Conservation (phyloP, 2,329 filamentous ascomycete species). For the Diaporthe sp. region DNA sequence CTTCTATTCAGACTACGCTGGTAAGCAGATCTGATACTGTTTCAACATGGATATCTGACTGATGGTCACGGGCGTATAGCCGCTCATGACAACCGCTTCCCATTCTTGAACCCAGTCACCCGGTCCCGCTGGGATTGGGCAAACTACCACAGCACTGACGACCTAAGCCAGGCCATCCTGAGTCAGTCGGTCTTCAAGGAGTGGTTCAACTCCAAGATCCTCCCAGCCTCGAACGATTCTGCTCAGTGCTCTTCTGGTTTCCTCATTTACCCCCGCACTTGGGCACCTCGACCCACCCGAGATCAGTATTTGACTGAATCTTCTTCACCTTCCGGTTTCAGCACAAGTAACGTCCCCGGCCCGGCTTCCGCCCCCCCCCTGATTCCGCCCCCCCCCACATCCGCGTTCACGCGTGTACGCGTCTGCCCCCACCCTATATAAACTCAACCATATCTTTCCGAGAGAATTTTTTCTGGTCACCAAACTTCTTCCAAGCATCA, state of each 20-base stretch:
- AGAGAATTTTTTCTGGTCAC: no score
- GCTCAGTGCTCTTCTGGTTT: background rate
- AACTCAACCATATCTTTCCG: no score
- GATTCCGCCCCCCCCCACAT: no score
- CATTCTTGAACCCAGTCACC: background rate
- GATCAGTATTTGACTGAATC: background rate
- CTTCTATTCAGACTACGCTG: background rate
- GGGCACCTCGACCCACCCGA: background rate
- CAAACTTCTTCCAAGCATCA: no score
- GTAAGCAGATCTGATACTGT: background rate
- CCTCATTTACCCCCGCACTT: background rate
- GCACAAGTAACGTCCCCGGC: no score
- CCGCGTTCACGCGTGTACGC: no score
- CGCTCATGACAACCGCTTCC: background rate
- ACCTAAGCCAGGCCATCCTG: background rate
- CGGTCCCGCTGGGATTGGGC: background rate
- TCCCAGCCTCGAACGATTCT: background rate
- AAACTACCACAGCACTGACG: background rate
- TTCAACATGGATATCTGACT: background rate
- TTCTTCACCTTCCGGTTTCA: background rate
- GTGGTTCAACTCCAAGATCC: conserved; percentile 1
- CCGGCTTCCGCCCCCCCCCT: no score
- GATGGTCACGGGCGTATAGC: no score
- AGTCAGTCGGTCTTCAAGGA: background rate
- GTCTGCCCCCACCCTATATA: no score